phyloP scores from a whole-genome alignment of 2,329 filamentous ascomycete species.

The Spiromastix sp. region DNA sequence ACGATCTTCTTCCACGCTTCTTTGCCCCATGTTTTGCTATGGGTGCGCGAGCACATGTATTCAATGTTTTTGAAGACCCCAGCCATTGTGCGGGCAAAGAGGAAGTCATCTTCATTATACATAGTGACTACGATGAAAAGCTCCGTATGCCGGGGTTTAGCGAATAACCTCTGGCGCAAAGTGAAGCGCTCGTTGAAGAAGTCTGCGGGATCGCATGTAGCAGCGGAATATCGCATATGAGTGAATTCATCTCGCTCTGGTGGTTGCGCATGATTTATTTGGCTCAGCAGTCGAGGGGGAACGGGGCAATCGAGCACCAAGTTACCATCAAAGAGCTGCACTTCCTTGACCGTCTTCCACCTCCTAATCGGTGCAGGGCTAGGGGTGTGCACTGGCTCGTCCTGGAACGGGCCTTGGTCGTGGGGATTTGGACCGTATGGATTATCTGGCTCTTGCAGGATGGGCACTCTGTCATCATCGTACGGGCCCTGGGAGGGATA shows the following conservation, averaged over 20 bases:
- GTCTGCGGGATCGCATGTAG: slow-evolving; percentile 82
- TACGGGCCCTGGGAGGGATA: slow-evolving; percentile 43
- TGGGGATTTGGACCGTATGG: slow-evolving; percentile 51
- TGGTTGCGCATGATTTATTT: slow-evolving; percentile 69
- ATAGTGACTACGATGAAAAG: slow-evolving; percentile 95
- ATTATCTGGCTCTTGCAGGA: slow-evolving; percentile 54
- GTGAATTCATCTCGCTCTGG: slow-evolving; percentile 73
- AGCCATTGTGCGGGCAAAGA: slow-evolving; percentile 91
- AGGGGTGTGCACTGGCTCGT: slow-evolving; percentile 32
- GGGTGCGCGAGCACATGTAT: slow-evolving; percentile 88
- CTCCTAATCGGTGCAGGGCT: slow-evolving; percentile 59
- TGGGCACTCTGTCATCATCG: slow-evolving; percentile 65
- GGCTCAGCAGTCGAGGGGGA: slow-evolving; percentile 74
- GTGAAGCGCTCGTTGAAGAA: slow-evolving; percentile 89
- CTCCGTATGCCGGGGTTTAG: slow-evolving; percentile 85
- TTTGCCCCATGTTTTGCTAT: slow-evolving; percentile 96
- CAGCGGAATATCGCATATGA: slow-evolving; percentile 80
- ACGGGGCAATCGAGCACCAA: slow-evolving; percentile 94
- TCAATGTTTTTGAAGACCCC: slow-evolving; percentile 99
- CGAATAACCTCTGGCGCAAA: slow-evolving; percentile 80
- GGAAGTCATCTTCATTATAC: slow-evolving; percentile 97
- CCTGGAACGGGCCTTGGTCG: slow-evolving; percentile 30
- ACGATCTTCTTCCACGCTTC: slow-evolving; percentile 99
- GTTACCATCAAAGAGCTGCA: slow-evolving; percentile 94
- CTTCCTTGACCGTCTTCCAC: slow-evolving; percentile 98